These are phyloP conservation scores for Ophiostoma ulmi DNA, from an alignment of 2,329 filamentous ascomycete species.

Conservation along the genomic window DNA sequence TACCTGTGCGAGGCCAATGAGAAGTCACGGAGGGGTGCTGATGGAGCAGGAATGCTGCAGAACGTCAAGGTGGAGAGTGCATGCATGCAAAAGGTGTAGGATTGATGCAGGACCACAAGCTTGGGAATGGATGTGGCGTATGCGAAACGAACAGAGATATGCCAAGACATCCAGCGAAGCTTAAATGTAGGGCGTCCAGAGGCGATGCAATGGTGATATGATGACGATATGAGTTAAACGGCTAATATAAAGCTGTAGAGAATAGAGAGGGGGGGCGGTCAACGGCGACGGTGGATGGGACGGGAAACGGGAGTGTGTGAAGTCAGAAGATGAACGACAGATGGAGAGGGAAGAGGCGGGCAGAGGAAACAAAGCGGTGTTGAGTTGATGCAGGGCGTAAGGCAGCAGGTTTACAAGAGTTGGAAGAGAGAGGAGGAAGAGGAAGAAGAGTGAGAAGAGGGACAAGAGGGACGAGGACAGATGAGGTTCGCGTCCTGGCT, in stretches of 20 bases:
- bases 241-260: background rate
- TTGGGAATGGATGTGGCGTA: background rate
- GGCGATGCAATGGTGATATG: background rate
- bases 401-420: background rate
- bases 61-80: background rate
- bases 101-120: background rate
- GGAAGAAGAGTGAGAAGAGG: background rate
- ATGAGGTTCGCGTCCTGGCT: background rate
- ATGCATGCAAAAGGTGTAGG: background rate
- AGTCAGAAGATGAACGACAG: background rate
- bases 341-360: background rate
- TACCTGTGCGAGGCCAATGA: slow-evolving; percentile 29
- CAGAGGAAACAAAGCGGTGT: too few species aligned
- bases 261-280: background rate
- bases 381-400: too few species aligned
- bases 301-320: background rate
- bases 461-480: background rate
- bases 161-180: slow-evolving; percentile 4
- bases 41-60: slow-evolving; percentile 4
- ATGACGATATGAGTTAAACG: background rate
- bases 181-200: background rate
- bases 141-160: background rate
- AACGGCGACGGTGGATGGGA: background rate
- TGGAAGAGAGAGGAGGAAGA: background rate
- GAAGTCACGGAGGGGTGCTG: background rate